A percentile compares a stretch with the other conserved stretches of the same genome.
Evolutionary conservation across 2,329 filamentous ascomycete species (phyloP).

Genomic region (Cercospora citrullina): DNA sequence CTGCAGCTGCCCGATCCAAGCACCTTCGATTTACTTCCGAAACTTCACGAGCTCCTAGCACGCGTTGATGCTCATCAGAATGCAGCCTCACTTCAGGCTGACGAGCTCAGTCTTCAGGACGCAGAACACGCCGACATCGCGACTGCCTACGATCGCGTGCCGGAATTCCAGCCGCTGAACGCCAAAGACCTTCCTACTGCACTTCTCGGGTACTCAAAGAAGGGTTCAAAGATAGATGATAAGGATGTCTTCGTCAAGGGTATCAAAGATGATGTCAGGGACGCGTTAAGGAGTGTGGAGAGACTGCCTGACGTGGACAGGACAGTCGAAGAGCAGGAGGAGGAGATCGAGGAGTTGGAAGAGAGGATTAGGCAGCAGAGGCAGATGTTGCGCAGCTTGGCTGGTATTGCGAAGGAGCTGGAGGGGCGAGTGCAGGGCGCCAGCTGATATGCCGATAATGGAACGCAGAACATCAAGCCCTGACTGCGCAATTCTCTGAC

Average conservation of each 20-base stretch:
- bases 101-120: slow-evolving; percentile 5
- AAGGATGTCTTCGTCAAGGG: slow-evolving; percentile 49
- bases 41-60: slow-evolving; percentile 74
- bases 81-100: slow-evolving; percentile 10
- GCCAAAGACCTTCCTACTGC: slow-evolving; percentile 78
- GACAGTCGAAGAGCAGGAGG: slow-evolving; percentile 66
- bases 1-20: slow-evolving; percentile 69
- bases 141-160: slow-evolving; percentile 40
- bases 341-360: slow-evolving; percentile 68
- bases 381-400: slow-evolving; percentile 56
- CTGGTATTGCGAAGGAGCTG: slow-evolving; percentile 36
- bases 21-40: slow-evolving; percentile 80
- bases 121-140: slow-evolving; percentile 21
- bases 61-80: slow-evolving; percentile 54
- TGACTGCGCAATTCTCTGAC: background rate
- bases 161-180: slow-evolving; percentile 48
- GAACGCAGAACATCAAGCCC: background rate
- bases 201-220: slow-evolving; percentile 53
- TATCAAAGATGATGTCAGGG: slow-evolving; percentile 70
- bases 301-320: slow-evolving; percentile 70
- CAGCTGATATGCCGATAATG: background rate
- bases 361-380: slow-evolving; percentile 63
- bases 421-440: slow-evolving; percentile 13
- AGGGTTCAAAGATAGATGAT: background rate
- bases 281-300: slow-evolving; percentile 67